A percentile compares a stretch with the other conserved stretches of the same genome.
Evolutionary conservation across 2,329 filamentous ascomycete genomes (phyloP).

Genomic region (Thyridium curvatum): DNA sequence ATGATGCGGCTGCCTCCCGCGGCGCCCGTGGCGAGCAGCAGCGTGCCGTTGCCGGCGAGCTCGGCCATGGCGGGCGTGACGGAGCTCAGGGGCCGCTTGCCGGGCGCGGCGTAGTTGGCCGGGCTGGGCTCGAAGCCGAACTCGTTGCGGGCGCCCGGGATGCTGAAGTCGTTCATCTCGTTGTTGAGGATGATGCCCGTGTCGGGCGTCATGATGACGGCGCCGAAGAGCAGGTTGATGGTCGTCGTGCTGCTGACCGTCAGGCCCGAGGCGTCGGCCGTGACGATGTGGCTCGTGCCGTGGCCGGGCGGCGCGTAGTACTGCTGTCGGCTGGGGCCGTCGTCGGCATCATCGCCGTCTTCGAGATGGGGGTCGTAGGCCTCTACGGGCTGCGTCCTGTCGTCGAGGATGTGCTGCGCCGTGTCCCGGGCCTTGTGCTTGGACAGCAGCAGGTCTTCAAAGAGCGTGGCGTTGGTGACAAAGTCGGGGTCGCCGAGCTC

Average conservation of each 20-base stretch:
- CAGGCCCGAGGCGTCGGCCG: constrained; percentile 67
- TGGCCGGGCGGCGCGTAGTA: constrained; percentile 27
- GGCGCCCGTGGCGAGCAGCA: constrained; percentile 69
- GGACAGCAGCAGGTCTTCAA: constrained; percentile 64
- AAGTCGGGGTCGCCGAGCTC: constrained; percentile 78
- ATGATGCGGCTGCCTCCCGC: constrained; percentile 84
- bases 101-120: constrained; percentile 73
- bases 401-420: constrained; percentile 63
- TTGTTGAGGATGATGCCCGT: constrained; percentile 77
- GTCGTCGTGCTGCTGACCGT: constrained; percentile 81
- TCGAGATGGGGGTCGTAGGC: constrained; percentile 66
- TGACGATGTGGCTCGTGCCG: constrained; percentile 68
- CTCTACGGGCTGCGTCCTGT: constrained; percentile 61
- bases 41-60: constrained; percentile 50
- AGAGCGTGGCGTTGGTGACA: constrained; percentile 53
- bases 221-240: constrained; percentile 81
- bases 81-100: constrained; percentile 78
- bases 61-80: constrained; percentile 80
- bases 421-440: constrained; percentile 51
- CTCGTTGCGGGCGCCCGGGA: constrained; percentile 68
- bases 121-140: constrained; percentile 80
- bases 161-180: constrained; percentile 77
- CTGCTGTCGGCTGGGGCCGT: background rate
- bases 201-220: constrained; percentile 68
- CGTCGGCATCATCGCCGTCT: constrained; percentile 54